Conservation (phyloP, 768 basidiomycete species). For the Macrolepiota dolichaula region DNA sequence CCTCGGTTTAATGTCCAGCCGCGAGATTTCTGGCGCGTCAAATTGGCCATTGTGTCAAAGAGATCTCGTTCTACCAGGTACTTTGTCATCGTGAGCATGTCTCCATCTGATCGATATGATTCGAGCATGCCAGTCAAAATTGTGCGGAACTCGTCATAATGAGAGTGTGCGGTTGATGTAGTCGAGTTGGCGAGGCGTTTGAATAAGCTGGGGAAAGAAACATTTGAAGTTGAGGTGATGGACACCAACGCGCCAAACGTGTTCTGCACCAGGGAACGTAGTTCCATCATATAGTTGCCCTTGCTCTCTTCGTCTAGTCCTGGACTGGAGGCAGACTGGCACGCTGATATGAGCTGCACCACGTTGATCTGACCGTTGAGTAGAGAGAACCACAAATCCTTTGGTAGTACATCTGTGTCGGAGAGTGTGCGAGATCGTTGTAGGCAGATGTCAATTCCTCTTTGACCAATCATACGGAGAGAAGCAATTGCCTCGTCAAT, state of each 20-base stretch:
- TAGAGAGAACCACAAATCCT: constrained; percentile 89
- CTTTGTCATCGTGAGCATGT: constrained; percentile 83
- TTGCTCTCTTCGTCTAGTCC: constrained; percentile 7
- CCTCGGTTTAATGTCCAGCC: constrained; percentile 60
- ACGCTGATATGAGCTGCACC: constrained; percentile 66
- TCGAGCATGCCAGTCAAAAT: constrained; percentile 96
- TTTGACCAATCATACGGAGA: constrained; percentile 55
- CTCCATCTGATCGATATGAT: constrained; percentile 88
- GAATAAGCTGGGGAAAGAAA: constrained; percentile 92
- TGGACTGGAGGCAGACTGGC: constrained; percentile 14
- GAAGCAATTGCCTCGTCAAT: constrained; percentile 39
- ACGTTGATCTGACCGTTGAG: constrained; percentile 78
- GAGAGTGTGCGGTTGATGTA: constrained; percentile 53
- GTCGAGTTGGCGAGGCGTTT: constrained; percentile 83
- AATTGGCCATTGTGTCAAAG: constrained; percentile 65
- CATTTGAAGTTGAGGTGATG: constrained; percentile 69
- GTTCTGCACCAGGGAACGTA: constrained; percentile 77
- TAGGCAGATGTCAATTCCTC: constrained; percentile 68
- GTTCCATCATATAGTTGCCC: constrained; percentile 32
- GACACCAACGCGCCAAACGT: constrained; percentile 84
- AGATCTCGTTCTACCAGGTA: constrained; percentile 79
- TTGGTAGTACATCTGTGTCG: constrained; percentile 44
- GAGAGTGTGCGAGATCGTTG: constrained; percentile 51
- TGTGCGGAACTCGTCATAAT: constrained; percentile 87
- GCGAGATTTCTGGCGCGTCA: constrained; percentile 49